These are phyloP conservation scores for Plasmodium adleri DNA, from an alignment of 169 alveolate species.

Conservation along the genomic window DNA sequence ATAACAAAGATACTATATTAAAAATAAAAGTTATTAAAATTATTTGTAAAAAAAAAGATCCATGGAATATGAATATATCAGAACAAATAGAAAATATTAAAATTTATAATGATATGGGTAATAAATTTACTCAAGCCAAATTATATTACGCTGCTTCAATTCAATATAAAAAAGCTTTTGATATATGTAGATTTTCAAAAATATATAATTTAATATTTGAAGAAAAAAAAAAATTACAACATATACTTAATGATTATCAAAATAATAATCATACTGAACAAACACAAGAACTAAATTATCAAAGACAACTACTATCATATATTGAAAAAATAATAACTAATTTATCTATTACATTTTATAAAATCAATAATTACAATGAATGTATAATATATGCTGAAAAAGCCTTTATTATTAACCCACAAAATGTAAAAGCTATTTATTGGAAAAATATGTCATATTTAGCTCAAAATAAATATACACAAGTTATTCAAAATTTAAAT, in stretches of 20 bases:
- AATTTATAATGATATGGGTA: slow-evolving; percentile 64
- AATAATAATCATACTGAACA: neutral
- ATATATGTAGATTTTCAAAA: slow-evolving; percentile 62
- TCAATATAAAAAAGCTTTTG: slow-evolving; percentile 72
- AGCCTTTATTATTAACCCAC: slow-evolving; percentile 50
- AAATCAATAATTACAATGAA: slow-evolving; percentile 52
- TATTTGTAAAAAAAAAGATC: slow-evolving; percentile 75
- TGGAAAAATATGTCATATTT: slow-evolving; percentile 75
- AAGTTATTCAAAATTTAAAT: slow-evolving; percentile 67
- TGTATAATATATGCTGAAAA: slow-evolving; percentile 64
- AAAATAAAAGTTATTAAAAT: slow-evolving; percentile 71
- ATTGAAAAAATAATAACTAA: slow-evolving; percentile 68
- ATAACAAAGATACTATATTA: slow-evolving; percentile 63
- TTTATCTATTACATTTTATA: slow-evolving; percentile 55
- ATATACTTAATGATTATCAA: slow-evolving; percentile 7
- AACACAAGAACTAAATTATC: no score
- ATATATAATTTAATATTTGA: slow-evolving; percentile 62
- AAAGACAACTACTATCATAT: neutral
- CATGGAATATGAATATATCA: slow-evolving; percentile 71
- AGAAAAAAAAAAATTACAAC: slow-evolving; percentile 39
- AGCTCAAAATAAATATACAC: slow-evolving; percentile 55
- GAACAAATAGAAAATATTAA: slow-evolving; percentile 71
- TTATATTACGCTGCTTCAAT: slow-evolving; percentile 56
- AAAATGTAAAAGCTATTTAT: slow-evolving; percentile 63
- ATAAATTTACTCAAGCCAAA: slow-evolving; percentile 40